Base-by-base conservation (phyloP, 2,329 filamentous ascomycete genomes). In the Neofusicoccum ribis region DNA sequence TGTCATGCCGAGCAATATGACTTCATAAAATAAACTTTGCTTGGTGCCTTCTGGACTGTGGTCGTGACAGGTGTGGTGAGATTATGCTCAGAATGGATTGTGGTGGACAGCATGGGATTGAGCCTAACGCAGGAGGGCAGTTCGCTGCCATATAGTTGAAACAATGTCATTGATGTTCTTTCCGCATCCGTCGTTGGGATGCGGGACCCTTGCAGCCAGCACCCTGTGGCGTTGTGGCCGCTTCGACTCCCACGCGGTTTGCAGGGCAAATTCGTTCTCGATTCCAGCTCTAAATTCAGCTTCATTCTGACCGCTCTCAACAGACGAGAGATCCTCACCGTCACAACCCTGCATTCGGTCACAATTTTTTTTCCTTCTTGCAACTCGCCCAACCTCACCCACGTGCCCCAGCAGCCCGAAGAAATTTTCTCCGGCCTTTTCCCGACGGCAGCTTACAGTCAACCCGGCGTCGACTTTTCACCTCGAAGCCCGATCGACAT, bases 401-500 rank as follows among this genome's bases (percentile, higher is more conserved):
- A 58, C 54, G 54, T 58, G 54, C 50, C 52, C 36, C 23, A 14
- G 6, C 37, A 5, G 20, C 39, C 14, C 6, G 23, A 20, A 34
- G 23, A 44, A 44, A 58, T 36, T 46, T 50, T 58, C 54, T 34
- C 54, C 54, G 54, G 39, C 23, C 3, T 58, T 58, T 58, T 34
- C 14, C 54, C 54, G 54, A 41, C 36, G 37, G 17, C 36, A 17
- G 41, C 17, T 11, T 20, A 34, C 54, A 11, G 41, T 4, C 23
- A 9, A 2, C 14, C 12, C 23, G 11, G 5, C 5, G 27, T 31
- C 27, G 6, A 31, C 27, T 5, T 3, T 31, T 31, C 27, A 31
- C 27, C 27, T 31, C 27, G 27, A 31, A 31, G 27, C 27, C 6
- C 14, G 5, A 20, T 14, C 27, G 44, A 17, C 8, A 15, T 3